A percentile compares a stretch with the other conserved stretches of the same genome.
phyloP scores from a whole-genome alignment of 2,329 filamentous ascomycete genomes.

The Alternaria alternata region DNA sequence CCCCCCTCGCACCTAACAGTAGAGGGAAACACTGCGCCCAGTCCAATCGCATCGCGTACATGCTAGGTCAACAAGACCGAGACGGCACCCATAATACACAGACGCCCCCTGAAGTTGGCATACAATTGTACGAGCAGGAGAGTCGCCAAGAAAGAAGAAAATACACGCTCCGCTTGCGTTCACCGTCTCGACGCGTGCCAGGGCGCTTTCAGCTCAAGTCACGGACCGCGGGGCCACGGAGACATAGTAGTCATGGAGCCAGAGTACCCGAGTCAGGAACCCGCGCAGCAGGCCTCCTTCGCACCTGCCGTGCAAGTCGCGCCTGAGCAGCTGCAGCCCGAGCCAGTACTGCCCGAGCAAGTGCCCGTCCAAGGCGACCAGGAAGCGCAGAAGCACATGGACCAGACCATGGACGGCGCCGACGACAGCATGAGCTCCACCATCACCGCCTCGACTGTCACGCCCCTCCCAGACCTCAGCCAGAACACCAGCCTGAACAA shows the following conservation, averaged over 20 bases:
- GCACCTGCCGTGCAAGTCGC: slow-evolving; percentile 28
- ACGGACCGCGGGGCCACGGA: slow-evolving; percentile 23
- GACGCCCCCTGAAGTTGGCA: not conserved
- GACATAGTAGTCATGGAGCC: slow-evolving; percentile 16
- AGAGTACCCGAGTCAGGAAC: slow-evolving; percentile 19
- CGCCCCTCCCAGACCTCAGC: slow-evolving; percentile 51
- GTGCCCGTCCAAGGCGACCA: slow-evolving; percentile 16
- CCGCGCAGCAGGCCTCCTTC: slow-evolving; percentile 15
- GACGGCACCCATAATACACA: slow-evolving; percentile 1
- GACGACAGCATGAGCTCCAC: slow-evolving; percentile 60
- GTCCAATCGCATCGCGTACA: slow-evolving; percentile 23
- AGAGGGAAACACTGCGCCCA: slow-evolving; percentile 13
- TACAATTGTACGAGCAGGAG: not conserved
- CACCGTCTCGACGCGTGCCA: slow-evolving; percentile 37
- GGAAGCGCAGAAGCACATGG: slow-evolving; percentile 46
- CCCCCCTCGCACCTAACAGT: slow-evolving; percentile 5
- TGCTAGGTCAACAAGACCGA: slow-evolving; percentile 26
- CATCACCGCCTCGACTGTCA: slow-evolving; percentile 52
- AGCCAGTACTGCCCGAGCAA: slow-evolving; percentile 18
- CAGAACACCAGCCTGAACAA: slow-evolving; percentile 30
- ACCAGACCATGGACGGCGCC: slow-evolving; percentile 47
- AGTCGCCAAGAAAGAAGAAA: slow-evolving; percentile 5
- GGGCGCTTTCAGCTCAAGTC: slow-evolving; percentile 30
- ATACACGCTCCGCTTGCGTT: not conserved
- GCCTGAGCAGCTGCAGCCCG: slow-evolving; percentile 34